Conservation (phyloP, 1,284 basidiomycete species). For the Apiotrichum gracile region DNA sequence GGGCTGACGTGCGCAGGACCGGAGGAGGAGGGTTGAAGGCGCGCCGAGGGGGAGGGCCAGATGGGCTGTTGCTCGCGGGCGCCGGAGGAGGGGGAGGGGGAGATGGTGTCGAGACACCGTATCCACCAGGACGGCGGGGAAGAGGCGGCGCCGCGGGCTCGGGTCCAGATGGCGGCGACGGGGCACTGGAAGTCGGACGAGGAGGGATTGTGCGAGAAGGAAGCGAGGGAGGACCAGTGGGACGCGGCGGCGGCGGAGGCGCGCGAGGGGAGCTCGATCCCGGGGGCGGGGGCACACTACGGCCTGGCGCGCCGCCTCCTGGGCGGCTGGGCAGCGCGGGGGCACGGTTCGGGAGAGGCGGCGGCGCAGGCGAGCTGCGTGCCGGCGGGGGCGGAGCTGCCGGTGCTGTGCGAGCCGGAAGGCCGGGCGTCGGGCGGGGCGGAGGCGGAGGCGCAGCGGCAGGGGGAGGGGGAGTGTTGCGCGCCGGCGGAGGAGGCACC, state of each 20-base stretch:
- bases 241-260: conserved; percentile 36
- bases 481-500: conserved; percentile 13
- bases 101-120: conserved; percentile 28
- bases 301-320: neutral
- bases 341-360: conserved; percentile 54
- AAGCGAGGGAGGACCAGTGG: conserved; percentile 40
- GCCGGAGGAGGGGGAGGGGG: conserved; percentile 24
- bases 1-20: neutral
- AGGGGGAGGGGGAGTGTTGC: too few species aligned
- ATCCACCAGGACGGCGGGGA: conserved; percentile 20
- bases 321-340: conserved; percentile 59
- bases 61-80: conserved; percentile 30
- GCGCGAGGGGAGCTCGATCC: conserved; percentile 24
- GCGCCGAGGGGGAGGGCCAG: conserved; percentile 10
- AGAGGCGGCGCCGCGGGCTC: conserved; percentile 23
- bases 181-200: conserved; percentile 18
- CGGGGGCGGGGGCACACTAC: conserved; percentile 3
- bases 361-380: conserved; percentile 8
- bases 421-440: conserved; percentile 11
- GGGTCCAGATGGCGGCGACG: conserved; percentile 19
- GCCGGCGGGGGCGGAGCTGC: conserved; percentile 22
- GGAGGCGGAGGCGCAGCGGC: conserved; percentile 37
- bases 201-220: conserved; percentile 26
- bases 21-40: neutral
- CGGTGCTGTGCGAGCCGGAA: neutral